These are phyloP conservation scores for Diaporthe australafricana DNA, from an alignment of 2,329 filamentous ascomycete genomes.

Conservation along the genomic window DNA sequence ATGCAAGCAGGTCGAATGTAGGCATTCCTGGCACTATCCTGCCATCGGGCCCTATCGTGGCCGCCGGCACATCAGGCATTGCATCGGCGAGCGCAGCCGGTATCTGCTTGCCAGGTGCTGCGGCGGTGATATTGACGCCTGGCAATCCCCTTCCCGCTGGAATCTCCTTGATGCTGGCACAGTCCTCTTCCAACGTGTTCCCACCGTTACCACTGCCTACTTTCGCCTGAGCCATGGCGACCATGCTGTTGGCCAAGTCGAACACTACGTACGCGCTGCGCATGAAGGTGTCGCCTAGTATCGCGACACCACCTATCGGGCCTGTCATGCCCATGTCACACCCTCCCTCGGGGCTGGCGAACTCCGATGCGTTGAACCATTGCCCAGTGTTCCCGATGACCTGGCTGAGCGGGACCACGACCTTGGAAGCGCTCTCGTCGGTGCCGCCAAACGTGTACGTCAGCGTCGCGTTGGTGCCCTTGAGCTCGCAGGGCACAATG, in stretches of 20 bases:
- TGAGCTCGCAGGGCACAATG: neutral
- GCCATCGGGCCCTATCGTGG: neutral
- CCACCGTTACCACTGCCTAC: neutral
- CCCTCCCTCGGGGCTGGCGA: neutral
- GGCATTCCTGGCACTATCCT: neutral
- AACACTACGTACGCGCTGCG: slow-evolving; percentile 67
- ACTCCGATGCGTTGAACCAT: neutral
- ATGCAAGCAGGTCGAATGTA: neutral
- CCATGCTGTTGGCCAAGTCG: slow-evolving; percentile 62
- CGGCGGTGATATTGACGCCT: neutral
- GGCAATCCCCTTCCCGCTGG: neutral
- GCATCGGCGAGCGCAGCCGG: neutral
- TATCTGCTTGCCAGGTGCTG: slow-evolving; percentile 4
- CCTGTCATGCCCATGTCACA: slow-evolving; percentile 17
- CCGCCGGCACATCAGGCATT: neutral
- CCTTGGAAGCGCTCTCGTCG: neutral
- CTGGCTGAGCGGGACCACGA: neutral
- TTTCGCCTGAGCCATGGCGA: slow-evolving; percentile 62
- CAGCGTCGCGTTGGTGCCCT: neutral
- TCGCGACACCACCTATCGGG: neutral
- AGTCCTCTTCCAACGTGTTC: neutral
- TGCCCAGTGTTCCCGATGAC: neutral
- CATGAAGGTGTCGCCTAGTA: slow-evolving; percentile 65
- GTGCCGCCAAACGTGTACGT: neutral
- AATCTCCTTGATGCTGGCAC: neutral